Base-by-base conservation (phyloP, 176 grass and related monocot genomes). In the Rhynchospora breviuscula region DNA sequence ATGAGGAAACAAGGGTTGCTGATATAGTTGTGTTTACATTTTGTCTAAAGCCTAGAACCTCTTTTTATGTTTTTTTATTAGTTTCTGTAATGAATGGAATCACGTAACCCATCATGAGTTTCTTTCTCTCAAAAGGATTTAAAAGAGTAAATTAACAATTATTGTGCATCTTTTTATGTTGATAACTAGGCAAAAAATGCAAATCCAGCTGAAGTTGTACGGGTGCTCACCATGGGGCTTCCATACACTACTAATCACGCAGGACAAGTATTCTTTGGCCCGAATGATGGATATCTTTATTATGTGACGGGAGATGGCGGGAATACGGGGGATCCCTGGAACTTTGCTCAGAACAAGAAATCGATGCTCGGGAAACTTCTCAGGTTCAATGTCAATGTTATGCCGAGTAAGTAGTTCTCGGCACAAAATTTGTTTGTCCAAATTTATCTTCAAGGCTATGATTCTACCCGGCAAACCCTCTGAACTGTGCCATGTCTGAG, bases 321-420 rank as follows among this genome's bases (percentile, higher is more conserved):
- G 25, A 68, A 52, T 23, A 85, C 75, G 1, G 96, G 96, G 0
- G 96, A 99, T 63, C 96, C 91, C 2, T 99, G 87, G 84, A 99
- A 99, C 87, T 99, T 99, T 82, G 90, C 96, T 59, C 96, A 99
- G 80, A 99, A 90, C 80, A 99, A 95, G 79, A 93, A 91, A 81
- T 72, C 89, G 12, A 67, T 99, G 64, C 93, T 99, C n/a, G 93
- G 91, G 14, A 99, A 99, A 81, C 88, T 93, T 59, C 33, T 91
- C 48, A 87, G 93, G 23, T 78, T 99, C 15, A 90, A 99, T 52
- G 82, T 99, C 65, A 79, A 99, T 76, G 26, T 75, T 63, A 79
- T 84, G 53, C 86, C 88, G 74, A 92, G 96, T 95, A 94, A 29
- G 6, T 59, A 29, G 6, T 59, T 7, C 67, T 43, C 29, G 62